phyloP scores from a whole-genome alignment of 2,329 filamentous ascomycete species.

The Xylaria sp. region DNA sequence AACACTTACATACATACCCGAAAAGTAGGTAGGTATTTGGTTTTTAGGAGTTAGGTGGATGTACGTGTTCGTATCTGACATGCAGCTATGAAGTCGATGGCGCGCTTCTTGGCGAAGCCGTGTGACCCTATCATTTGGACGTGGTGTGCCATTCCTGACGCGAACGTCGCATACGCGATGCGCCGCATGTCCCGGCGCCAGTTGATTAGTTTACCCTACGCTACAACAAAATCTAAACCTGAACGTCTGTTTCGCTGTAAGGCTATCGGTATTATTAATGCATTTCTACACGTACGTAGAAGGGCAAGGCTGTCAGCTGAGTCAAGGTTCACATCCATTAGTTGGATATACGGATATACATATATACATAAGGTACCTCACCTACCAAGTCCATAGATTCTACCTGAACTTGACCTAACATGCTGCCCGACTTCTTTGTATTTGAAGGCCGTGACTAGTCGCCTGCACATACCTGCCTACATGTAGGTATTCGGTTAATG shows the following conservation, averaged over 20 bases:
- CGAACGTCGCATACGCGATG: neutral
- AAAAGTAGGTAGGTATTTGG: too few relatives aligned
- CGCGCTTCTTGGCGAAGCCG: conserved; percentile 20
- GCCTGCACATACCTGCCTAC: too few relatives aligned
- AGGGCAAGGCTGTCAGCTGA: neutral
- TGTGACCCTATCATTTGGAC: conserved; percentile 20
- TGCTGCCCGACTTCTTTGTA: too few relatives aligned
- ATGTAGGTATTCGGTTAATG: too few relatives aligned
- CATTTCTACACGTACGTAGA: neutral
- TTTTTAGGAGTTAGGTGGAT: too few relatives aligned
- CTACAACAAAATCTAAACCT: too few relatives aligned
- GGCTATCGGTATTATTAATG: neutral
- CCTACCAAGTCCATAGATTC: too few relatives aligned
- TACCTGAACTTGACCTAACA: too few relatives aligned
- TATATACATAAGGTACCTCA: too few relatives aligned
- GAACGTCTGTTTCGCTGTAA: neutral
- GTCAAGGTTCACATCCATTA: neutral
- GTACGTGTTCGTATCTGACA: conserved; percentile 6
- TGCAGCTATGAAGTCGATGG: conserved; percentile 13
- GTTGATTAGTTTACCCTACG: neutral
- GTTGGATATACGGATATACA: neutral
- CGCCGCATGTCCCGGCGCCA: too few relatives aligned
- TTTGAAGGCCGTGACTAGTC: too few relatives aligned
- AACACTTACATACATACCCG: too few relatives aligned
- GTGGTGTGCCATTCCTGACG: conserved; percentile 5